Percentiles rank a stretch among this genome's conserved stretches.
These are phyloP conservation scores for Tuber brumale DNA, from an alignment of 495 filamentous ascomycete genomes.

Conservation along the genomic window DNA sequence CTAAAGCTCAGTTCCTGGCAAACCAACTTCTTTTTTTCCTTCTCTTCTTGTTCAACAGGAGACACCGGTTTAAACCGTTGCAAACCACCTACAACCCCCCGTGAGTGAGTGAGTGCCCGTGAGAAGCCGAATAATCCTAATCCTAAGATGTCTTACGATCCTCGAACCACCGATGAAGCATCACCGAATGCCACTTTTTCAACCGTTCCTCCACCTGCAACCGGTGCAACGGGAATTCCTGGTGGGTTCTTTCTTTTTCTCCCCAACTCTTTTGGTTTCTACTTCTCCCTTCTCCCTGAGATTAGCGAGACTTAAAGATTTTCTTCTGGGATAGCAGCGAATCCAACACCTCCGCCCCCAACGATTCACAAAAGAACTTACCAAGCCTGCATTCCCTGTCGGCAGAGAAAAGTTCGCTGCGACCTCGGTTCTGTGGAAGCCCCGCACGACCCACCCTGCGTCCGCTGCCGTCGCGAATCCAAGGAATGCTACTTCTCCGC, in stretches of 20 bases:
- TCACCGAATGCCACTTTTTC: background rate
- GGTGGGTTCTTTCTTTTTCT: constrained; percentile 3
- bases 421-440: constrained; percentile 92
- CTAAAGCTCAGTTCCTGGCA: background rate
- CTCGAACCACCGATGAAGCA: background rate
- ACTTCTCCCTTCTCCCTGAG: background rate
- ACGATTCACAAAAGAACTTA: constrained; percentile 48
- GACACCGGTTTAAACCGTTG: background rate
- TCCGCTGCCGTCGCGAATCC: constrained; percentile 79
- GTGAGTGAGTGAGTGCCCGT: background rate
- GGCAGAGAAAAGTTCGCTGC: constrained; percentile 85
- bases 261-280: background rate
- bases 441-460: constrained; percentile 87
- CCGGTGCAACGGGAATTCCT: background rate
- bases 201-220: background rate
- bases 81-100: background rate
- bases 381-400: constrained; percentile 85
- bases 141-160: background rate
- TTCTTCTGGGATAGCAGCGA: background rate
- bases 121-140: background rate
- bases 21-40: background rate
- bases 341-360: constrained; percentile 19
- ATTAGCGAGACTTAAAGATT: background rate
- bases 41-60: background rate
- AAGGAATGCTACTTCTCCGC: constrained; percentile 89